Base-by-base conservation (phyloP, 768 basidiomycete species). In the Tulasnella sp. region DNA sequence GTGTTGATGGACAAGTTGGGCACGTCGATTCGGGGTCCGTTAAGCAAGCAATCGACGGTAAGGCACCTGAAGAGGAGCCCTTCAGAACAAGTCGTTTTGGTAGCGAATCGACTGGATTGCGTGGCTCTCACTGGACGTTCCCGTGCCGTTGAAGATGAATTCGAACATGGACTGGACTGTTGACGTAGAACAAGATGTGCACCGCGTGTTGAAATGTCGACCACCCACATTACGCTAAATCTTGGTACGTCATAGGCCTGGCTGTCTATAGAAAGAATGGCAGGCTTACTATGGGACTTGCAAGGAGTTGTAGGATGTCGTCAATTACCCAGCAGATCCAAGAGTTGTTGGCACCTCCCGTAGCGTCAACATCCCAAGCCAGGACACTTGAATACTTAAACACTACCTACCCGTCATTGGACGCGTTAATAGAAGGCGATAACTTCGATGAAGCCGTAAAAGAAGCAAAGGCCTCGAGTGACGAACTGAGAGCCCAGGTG, bases 61-160 rank as follows among this genome's bases (percentile, higher is more conserved):
- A 60, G 60, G 81, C 79, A 27, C 79, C 79, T 57, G 23, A 17
- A 21, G 52, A 17, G 35, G n/a, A n/a, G n/a, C n/a, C n/a, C n/a
- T n/a, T n/a, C n/a, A n/a, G n/a, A n/a, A n/a, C n/a, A n/a, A n/a
- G n/a, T n/a, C n/a, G n/a, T n/a, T n/a, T n/a, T n/a, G n/a, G n/a
- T n/a, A n/a, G n/a, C n/a, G n/a, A n/a, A n/a, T 27, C 21, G 6
- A 6, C 5, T 23, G 4, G 34, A 17, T n/a, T 5, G 4, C 8
- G 46, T 52, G 25, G 17, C n/a, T 25, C 52, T 11, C 23, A 54
- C 52, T 54, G 7, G 87, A 89, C 27, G 83, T 84, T 49, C 86
- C 88, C 35, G 86, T 91, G 51, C 88, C 88, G 29, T 89, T 77
- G 67, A 90, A 86, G 57, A 91, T 80, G 62, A 88, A 69, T 66